Base-by-base conservation (phyloP, 768 basidiomycete genomes). In the Trametes meyenii region DNA sequence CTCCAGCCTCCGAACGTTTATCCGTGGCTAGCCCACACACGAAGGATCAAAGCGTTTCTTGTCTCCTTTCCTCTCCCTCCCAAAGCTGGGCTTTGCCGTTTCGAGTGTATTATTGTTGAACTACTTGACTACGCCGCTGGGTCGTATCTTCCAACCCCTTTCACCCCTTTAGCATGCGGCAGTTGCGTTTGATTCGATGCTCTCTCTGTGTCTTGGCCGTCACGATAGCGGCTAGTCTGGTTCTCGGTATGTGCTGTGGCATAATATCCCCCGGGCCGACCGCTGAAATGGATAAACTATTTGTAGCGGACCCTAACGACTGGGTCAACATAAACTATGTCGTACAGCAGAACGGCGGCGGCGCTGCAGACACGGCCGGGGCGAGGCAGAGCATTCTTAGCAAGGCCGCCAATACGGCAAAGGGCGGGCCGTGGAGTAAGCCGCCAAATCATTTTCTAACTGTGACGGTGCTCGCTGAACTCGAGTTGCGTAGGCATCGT, bases 291-390 rank as follows among this genome's bases (percentile, higher is more conserved):
- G n/a, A 50, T 46, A 11, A 26, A 19, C 21, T 1, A 7, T 29
- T 14, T 13, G 26, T 23, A 83, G 81, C 76, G 36, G 81, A 82
- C 61, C 72, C 75, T 1, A 80, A 72, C 58, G 81, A 83, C 68
- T 85, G 83, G 82, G 75, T 84, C 39, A 78, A 78, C 67, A 66
- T 77, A 21, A 67, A 76, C 35, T 84, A 84, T 62, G 71, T 79
- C 21, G 50, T 77, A 38, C 64, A 72, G 17, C 73, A 65, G 60
- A 67, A 56, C 53, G 62, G 52, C 8, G 29, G 29, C 29, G 29
- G 29, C 54, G 55, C 62, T 48, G 55, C 55, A 65, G 24, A 78
- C 42, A 70, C 79, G 0, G 56, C 64, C 19, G 58, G 69, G 61
- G 78, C 83, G 7, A 70, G 70, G 52, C 66, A 69, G 38, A 61